phyloP scores from a whole-genome alignment of 305 asterid genomes.

The Solanum hybrid region DNA sequence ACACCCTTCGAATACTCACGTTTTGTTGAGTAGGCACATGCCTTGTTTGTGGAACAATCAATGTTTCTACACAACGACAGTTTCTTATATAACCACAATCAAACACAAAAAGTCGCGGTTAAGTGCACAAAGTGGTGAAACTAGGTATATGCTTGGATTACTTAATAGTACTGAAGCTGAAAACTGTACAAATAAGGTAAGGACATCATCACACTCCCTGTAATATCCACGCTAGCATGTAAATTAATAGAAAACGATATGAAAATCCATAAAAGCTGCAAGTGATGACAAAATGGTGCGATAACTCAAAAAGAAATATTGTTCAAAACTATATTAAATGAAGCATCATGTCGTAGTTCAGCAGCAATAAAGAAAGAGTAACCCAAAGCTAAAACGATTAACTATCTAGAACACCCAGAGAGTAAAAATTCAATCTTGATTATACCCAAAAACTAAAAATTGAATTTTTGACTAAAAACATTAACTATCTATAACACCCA shows the following conservation, averaged over 20 bases:
- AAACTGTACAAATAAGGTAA: neutral
- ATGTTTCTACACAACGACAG: neutral
- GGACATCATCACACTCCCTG: neutral
- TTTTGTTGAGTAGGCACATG: conserved; percentile 36
- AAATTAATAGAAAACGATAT: neutral
- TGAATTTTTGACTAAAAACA: neutral
- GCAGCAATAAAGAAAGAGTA: neutral
- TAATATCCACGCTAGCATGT: neutral
- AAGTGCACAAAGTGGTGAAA: neutral
- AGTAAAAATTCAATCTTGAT: neutral
- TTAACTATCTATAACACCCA: neutral
- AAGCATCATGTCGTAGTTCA: neutral
- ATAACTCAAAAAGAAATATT: neutral
- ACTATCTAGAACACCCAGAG: neutral
- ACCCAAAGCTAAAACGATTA: neutral
- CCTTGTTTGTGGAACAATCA: conserved; percentile 24
- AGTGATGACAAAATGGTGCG: no score
- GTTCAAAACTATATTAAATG: no score
- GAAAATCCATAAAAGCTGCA: neutral
- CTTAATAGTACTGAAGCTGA: neutral
- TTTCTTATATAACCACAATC: neutral
- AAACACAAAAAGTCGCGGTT: neutral
- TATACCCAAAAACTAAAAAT: neutral
- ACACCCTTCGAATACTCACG: conserved; percentile 21
- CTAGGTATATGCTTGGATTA: neutral